Base-by-base conservation (phyloP, 2,329 filamentous ascomycete species). In the Ophiostoma ulmi region DNA sequence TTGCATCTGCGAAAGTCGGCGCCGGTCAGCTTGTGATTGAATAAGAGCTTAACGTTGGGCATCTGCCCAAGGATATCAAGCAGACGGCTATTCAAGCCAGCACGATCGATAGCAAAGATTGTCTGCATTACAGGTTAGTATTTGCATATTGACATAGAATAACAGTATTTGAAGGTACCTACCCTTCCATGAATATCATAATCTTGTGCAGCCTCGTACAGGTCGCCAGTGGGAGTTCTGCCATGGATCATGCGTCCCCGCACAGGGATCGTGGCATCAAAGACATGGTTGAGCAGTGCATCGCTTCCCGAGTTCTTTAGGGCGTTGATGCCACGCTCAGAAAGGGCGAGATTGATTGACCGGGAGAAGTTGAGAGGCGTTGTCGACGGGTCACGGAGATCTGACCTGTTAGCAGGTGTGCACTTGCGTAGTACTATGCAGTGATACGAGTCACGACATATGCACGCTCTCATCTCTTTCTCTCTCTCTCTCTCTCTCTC, bases 311-410 rank as follows among this genome's bases (percentile, higher is more conserved):
- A 88, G 75, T 91, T 83, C 69, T 87, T 86, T 80, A 99, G 90
- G 31, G 94, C 92, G 79, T 95, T 91, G 78, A 98, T 94, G 41
- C 95, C 95, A 72, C 95, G 89, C 78, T 98, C 94, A 0, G 95
- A 98, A 0, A 99, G 84, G 31, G 95, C 94, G 70, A 99, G 82
- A 78, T 99, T 99, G 83, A 99, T 99, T n/a, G 95, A 98, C 79
- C 93, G 97, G 72, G 94, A 97, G 78, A 97, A 97, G 80, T 97
- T 97, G 73, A 98, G 84, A 3, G 94, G 94, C 39, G 89, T 88
- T 0, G 92, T 97, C 2, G 88, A 86, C 2, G 91, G 89, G 78
- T 96, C 89, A 58, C 95, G 89, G 67, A 98, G 88, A 82, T 99
- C 95, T 98, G 66, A 13, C 20, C 11, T 3, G 67, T 73, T 38